Evolutionary conservation across 192 early-diverging fungal genomes (phyloP), one percentile per base, ranked within the genome.

Genomic region (Backusella circina): DNA sequence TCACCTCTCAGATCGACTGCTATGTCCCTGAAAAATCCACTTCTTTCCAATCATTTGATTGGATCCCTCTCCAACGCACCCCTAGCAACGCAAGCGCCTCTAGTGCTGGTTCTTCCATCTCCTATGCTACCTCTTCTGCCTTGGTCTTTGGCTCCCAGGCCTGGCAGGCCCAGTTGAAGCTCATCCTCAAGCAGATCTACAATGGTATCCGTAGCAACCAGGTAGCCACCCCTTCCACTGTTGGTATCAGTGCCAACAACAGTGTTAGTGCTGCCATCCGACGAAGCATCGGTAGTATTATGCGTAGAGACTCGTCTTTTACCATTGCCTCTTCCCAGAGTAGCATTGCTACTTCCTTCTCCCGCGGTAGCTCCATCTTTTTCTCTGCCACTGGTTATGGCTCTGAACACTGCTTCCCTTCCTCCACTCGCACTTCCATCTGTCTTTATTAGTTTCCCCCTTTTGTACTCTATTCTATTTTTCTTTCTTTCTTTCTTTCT

Each of bases 1-100:
- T 89, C 47, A 77, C 72, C 41, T 66, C 80, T 13, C 84, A 87
- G 10, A 65, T 50, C 47, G 47, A 50, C 15, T 12, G 47, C 47
- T 21, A 9, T 65, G n/a, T n/a, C n/a, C n/a, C n/a, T n/a, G n/a
- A n/a, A n/a, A n/a, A n/a, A n/a, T n/a, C n/a, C n/a, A n/a, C n/a
- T n/a, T n/a, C n/a, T n/a, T n/a, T n/a, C n/a, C n/a, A n/a, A n/a
- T n/a, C n/a, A n/a, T n/a, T n/a, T n/a, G 28, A 16, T 23, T 35
- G 39, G 35, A 23, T 30, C 26, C 9, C 23, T 12, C 41, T 78
- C 35, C 66, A 70, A 18, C 77, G 77, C 10, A 61, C 67, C 4
- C 67, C 72, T 21, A 78, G 77, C 54, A 37, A 26, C 50, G 15
- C 18, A 8, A 65, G 67, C 38, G 54, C 41, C 2, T 30, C 65